A percentile compares a stretch with the other conserved stretches of the same genome.
Conservation (phyloP, 768 basidiomycete genomes). For the Kwoniella sp. region DNA sequence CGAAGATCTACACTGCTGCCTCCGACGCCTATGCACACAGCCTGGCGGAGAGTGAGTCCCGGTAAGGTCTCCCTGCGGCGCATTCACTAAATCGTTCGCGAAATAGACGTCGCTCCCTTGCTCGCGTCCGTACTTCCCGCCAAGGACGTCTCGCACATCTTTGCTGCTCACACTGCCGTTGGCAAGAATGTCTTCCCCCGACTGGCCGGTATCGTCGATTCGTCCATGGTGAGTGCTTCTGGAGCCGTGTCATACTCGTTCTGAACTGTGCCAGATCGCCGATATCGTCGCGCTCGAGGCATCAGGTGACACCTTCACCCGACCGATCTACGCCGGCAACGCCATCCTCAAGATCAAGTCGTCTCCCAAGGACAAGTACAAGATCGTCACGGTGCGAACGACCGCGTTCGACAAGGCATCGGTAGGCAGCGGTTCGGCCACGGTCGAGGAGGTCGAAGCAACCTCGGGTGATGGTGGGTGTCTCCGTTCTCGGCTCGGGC, state of each 20-base stretch:
- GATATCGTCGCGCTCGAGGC: slow-evolving; percentile 77
- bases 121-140: slow-evolving; percentile 67
- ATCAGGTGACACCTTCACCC: slow-evolving; percentile 69
- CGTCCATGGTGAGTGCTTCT: slow-evolving; percentile 58
- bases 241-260: neutral
- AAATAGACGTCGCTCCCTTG: slow-evolving; percentile 72
- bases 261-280: slow-evolving; percentile 56
- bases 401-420: slow-evolving; percentile 78
- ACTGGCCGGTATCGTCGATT: slow-evolving; percentile 80
- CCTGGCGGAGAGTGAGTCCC: slow-evolving; percentile 43
- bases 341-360: slow-evolving; percentile 83
- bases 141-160: slow-evolving; percentile 76
- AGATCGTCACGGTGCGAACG: slow-evolving; percentile 90
- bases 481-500: neutral
- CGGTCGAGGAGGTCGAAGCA: slow-evolving; percentile 57
- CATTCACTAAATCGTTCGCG: slow-evolving; percentile 50
- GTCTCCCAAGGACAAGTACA: slow-evolving; percentile 71
- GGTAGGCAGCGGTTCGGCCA: slow-evolving; percentile 54
- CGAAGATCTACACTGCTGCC: slow-evolving; percentile 48
- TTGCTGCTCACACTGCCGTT: slow-evolving; percentile 83
- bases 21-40: slow-evolving; percentile 39
- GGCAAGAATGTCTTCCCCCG: slow-evolving; percentile 92
- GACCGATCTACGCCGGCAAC: slow-evolving; percentile 96
- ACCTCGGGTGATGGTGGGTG: slow-evolving; percentile 54
- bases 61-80: neutral